These are phyloP conservation scores for Arctium minus DNA, from an alignment of 129 eudicot species.

Conservation along the genomic window DNA sequence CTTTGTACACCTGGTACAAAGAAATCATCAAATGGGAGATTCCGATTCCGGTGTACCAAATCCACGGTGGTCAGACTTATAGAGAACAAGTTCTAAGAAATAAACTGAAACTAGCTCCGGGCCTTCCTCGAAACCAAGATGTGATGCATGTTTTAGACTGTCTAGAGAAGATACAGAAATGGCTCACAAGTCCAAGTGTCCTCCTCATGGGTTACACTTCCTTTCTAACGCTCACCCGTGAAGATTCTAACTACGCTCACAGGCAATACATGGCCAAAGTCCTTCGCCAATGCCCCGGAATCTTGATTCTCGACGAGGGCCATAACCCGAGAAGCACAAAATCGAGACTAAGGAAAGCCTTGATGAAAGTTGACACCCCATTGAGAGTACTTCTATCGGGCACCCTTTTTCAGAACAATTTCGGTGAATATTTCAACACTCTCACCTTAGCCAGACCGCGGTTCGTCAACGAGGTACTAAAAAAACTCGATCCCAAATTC, in stretches of 20 bases:
- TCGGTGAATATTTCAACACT: conserved; percentile 96
- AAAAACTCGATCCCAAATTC: conserved; percentile 73
- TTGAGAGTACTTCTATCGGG: conserved; percentile 84
- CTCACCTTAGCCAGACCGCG: conserved; percentile 82
- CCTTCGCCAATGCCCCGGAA: conserved; percentile 85
- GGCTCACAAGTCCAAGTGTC: conserved; percentile 94
- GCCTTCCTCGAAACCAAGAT: conserved; percentile 83
- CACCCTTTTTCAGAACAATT: conserved; percentile 89
- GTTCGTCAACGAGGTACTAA: conserved; percentile 75
- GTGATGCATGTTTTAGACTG: conserved; percentile 96
- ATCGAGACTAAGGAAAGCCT: conserved; percentile 81
- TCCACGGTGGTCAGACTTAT: conserved; percentile 97
- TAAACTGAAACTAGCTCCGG: conserved; percentile 57
- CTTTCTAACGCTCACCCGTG: conserved; percentile 78
- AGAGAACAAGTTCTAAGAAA: conserved; percentile 73
- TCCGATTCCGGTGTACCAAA: conserved; percentile 93
- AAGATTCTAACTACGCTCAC: conserved; percentile 87
- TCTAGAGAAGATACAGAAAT: conserved; percentile 81
- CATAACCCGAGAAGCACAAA: conserved; percentile 99
- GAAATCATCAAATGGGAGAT: conserved; percentile 94
- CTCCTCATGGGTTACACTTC: conserved; percentile 99
- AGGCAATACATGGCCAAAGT: conserved; percentile 88
- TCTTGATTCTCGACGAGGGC: conserved; percentile 89
- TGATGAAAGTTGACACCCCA: conserved; percentile 84
- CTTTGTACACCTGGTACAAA: conserved; percentile 96